Evolutionary conservation across 176 grass and related monocot species (phyloP), one percentile per base, ranked within the genome.

Genomic region (Elymus sibiricus): DNA sequence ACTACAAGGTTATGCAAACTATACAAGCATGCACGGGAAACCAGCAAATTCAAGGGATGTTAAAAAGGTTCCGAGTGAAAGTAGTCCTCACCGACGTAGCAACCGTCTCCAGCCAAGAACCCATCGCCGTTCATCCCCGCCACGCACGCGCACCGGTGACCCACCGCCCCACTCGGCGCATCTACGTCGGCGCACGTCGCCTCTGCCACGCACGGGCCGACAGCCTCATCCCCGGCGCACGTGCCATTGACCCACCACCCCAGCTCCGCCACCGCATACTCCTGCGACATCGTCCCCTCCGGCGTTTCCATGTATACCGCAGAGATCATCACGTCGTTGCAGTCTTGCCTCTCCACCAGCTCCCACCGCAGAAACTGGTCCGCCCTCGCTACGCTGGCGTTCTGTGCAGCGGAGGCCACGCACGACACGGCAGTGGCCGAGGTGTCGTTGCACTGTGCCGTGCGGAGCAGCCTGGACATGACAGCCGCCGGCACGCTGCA

Each of bases 161-260:
- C 94, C 55, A 2, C 2, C 35, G 2, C 11, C 4, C 47, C 39
- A 43, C 2, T 32, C 19, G 72, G 70, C 5, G 53, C 5, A 0
- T 0, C 17, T n/a, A 90, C 70, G 22, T 5, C 7, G 29, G 0
- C 3, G 78, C 92, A 97, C n/a, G 14, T 78, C 7, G 94, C 92
- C 58, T 92, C 89, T 2, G 7, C 2, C 8, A 82, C 78, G 19
- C n/a, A n/a, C n/a, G n/a, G n/a, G n/a, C n/a, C n/a, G n/a, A n/a
- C n/a, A n/a, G n/a, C n/a, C n/a, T n/a, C n/a, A n/a, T n/a, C n/a
- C n/a, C 1, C 7, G 14, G 17, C 11, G 71, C 94, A 94, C 2
- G 6, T 13, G 42, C 92, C 92, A 19, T 81, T 5, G 81, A 97
- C 31, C 95, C 95, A 97, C 95, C 95, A 97, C 0, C 42, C 86